These are phyloP conservation scores for Gymnopus androsaceus DNA, from an alignment of 1,284 basidiomycete genomes.

Conservation along the genomic window DNA sequence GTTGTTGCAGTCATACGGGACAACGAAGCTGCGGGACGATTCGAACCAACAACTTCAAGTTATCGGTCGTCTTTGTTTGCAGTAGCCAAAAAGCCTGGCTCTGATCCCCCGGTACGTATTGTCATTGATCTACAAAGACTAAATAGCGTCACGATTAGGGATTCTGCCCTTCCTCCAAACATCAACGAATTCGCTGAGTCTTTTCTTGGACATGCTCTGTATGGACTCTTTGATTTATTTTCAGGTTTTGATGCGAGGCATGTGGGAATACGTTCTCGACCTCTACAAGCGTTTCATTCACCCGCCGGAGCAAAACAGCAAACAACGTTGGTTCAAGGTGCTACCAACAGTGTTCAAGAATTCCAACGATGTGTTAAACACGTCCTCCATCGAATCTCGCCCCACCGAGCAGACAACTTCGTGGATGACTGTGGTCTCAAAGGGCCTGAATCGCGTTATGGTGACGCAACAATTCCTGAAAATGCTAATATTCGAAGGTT, in stretches of 20 bases:
- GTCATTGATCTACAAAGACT: slow-evolving; percentile 34
- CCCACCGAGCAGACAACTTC: slow-evolving; percentile 9
- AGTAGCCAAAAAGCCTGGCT: slow-evolving; percentile 33
- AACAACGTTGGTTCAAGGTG: slow-evolving; percentile 4
- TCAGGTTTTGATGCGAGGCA: slow-evolving; percentile 19
- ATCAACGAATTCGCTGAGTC: slow-evolving; percentile 35
- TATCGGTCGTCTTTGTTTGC: slow-evolving; percentile 34
- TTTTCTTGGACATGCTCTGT: slow-evolving; percentile 29
- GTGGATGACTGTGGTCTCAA: slow-evolving; percentile 33
- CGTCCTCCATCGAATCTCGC: slow-evolving; percentile 19
- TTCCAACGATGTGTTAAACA: slow-evolving; percentile 28
- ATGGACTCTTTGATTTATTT: slow-evolving; percentile 29
- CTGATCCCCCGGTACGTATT: slow-evolving; percentile 20
- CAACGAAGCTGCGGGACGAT: slow-evolving; percentile 28
- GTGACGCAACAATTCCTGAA: slow-evolving; percentile 18
- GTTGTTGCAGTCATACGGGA: slow-evolving; percentile 25
- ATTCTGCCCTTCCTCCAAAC: slow-evolving; percentile 28
- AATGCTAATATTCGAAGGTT: slow-evolving; percentile 23
- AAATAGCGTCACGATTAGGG: slow-evolving; percentile 33
- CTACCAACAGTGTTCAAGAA: slow-evolving; percentile 24
- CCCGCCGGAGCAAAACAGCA: slow-evolving; percentile 9
- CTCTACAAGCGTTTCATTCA: slow-evolving; percentile 11
- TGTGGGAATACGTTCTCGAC: background rate
- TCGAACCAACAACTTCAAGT: slow-evolving; percentile 30
- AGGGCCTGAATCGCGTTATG: slow-evolving; percentile 27